These are phyloP conservation scores for Narthecium ossifragum DNA, from an alignment of 106 monocot genomes.

Conservation along the genomic window DNA sequence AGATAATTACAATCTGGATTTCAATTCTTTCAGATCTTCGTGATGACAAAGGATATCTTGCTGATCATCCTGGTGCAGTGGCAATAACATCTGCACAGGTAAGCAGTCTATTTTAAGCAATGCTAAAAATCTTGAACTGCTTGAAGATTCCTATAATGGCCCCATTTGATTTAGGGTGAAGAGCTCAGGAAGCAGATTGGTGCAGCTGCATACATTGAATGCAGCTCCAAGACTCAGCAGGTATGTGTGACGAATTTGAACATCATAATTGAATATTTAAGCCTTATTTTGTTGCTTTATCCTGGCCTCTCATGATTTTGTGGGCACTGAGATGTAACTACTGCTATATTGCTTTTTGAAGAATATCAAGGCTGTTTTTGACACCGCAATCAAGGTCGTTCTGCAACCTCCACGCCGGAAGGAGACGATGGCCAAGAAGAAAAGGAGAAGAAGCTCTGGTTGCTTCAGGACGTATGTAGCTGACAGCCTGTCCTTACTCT, in stretches of 20 bases:
- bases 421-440: conserved; percentile 67
- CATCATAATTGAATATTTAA: too few species aligned
- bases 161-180: conserved; percentile 92
- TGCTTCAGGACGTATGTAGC: conserved; percentile 55
- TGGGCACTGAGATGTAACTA: too few species aligned
- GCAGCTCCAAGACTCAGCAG: conserved; percentile 97
- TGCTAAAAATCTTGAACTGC: not conserved
- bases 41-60: conserved; percentile 70
- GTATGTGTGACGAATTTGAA: conserved; percentile 14
- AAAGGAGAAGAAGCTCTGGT: conserved; percentile 40
- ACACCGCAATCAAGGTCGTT: conserved; percentile 85
- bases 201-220: conserved; percentile 79
- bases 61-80: conserved; percentile 70
- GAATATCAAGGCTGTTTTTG: conserved; percentile 92
- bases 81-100: conserved; percentile 68
- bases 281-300: too few species aligned
- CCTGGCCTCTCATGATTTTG: not conserved
- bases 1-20: too few species aligned
- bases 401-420: conserved; percentile 83
- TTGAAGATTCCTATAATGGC: too few species aligned
- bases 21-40: conserved; percentile 62
- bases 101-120: not conserved
- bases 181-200: conserved; percentile 89
- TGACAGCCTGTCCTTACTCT: not conserved
- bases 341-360: conserved; percentile 12